Base-by-base conservation (phyloP, 257 asterid species). In the Lycium ferocissimum region DNA sequence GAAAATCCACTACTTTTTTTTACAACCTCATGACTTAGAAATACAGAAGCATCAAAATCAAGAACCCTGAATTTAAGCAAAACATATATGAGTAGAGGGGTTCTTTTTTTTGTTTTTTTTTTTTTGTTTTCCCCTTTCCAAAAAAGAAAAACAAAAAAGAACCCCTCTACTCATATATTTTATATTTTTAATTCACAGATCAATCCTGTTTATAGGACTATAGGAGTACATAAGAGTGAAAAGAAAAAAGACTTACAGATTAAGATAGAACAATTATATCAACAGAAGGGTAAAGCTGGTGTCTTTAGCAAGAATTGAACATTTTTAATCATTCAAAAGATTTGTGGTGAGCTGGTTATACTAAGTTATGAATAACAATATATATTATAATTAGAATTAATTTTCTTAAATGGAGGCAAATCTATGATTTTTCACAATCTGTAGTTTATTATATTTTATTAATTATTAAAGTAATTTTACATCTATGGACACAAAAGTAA, bases 201-300 rank as follows among this genome's bases (percentile, higher is more conserved):
- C 67, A 51, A 51, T 37, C 62, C 22, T 79, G 40, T 71, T 54
- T 14, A 35, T 73, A 49, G 49, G 56, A 57, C n/a, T 7, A 40
- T 38, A 86, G 26, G 33, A 26, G 33, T 26, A 26, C 33, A 26
- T 26, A 26, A 26, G 14, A 73, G 56, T 22, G 56, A 75, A 72
- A 40, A 45, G 45, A 17, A 9, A 14, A 35, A 65, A 49, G 54
- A 85, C 87, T 81, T 83, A 78, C 87, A 81, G 81, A 81, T 84
- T 75, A 84, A 65, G 57, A 53, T 40, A 69, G 85, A 81, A 70
- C 58, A 22, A 40, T 58, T 79, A 56, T 54, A 59, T 78, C 10
- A 26, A 72, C 35, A 71, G 71, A 61, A 38, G 49, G 12, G 65
- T 18, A 70, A 54, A 15, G 45, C 14, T 71, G 58, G 38, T 56